Evolutionary conservation across 169 alveolate species (phyloP).

Genomic region (Plasmodium ovale): DNA sequence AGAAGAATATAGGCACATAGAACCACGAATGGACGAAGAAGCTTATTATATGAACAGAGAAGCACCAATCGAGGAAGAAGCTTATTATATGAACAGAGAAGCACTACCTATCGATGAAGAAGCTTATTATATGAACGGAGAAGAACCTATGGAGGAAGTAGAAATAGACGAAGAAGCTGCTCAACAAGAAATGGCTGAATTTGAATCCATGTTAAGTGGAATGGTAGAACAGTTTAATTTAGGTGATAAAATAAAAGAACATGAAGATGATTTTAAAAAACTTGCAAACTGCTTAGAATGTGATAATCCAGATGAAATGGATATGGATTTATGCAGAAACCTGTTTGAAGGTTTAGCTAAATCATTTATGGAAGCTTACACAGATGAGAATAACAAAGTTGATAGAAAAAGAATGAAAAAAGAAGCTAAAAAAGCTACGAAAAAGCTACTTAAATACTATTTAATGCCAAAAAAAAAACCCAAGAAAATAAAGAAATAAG

Average conservation of each 20-base stretch:
- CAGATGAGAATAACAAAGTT: neutral
- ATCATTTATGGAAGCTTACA: slow-evolving; percentile 15
- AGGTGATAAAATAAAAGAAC: neutral
- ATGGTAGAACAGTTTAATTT: slow-evolving; percentile 16
- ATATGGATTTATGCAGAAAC: slow-evolving; percentile 1
- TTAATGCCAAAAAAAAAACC: neutral
- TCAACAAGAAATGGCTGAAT: slow-evolving; percentile 3
- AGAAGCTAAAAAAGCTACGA: slow-evolving; percentile 12
- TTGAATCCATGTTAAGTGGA: slow-evolving; percentile 8
- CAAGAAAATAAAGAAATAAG: neutral
- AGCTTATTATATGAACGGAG: neutral
- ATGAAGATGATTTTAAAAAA: slow-evolving; percentile 7
- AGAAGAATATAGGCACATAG: no score
- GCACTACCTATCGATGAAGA: neutral
- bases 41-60: no score
- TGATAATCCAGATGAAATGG: neutral
- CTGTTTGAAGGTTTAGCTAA: slow-evolving; percentile 2
- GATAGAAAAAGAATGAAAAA: slow-evolving; percentile 4
- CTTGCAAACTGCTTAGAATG: no score
- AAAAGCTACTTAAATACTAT: slow-evolving; percentile 6
- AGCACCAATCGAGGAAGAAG: no score
- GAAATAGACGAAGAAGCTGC: neutral
- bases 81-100: neutral
- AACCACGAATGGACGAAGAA: no score
- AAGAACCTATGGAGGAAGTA: neutral